Evolutionary conservation across 1,284 basidiomycete genomes (phyloP).

Genomic region (Sanghuangporus baumii): DNA sequence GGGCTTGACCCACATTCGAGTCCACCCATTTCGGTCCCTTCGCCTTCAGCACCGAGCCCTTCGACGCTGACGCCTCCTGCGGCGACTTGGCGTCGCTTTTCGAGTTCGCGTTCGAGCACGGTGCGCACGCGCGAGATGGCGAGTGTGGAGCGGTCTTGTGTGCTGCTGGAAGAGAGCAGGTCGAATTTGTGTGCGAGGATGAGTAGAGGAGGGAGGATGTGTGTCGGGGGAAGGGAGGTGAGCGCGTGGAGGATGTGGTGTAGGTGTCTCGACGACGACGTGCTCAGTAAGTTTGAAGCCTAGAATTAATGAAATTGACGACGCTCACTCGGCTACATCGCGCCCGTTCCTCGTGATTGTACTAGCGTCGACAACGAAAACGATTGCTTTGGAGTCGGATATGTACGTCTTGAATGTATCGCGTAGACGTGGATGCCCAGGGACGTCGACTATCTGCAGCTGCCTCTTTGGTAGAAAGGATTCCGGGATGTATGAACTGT

Average conservation of each 20-base stretch:
- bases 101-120: slow-evolving; percentile 74
- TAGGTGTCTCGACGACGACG: slow-evolving; percentile 46
- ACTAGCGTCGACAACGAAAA: slow-evolving; percentile 73
- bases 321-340: slow-evolving; percentile 67
- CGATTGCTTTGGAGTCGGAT: slow-evolving; percentile 52
- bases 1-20: slow-evolving; percentile 49
- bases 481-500: slow-evolving; percentile 43
- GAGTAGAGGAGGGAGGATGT: slow-evolving; percentile 48
- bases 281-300: neutral
- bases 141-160: slow-evolving; percentile 33
- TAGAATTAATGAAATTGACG: neutral
- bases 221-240: slow-evolving; percentile 67
- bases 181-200: slow-evolving; percentile 74
- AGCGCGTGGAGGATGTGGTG: slow-evolving; percentile 64
- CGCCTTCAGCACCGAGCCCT: slow-evolving; percentile 60
- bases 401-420: slow-evolving; percentile 65
- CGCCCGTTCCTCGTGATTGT: slow-evolving; percentile 68
- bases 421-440: slow-evolving; percentile 72
- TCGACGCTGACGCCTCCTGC: slow-evolving; percentile 63
- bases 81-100: slow-evolving; percentile 62
- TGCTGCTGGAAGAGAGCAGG: slow-evolving; percentile 39
- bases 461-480: slow-evolving; percentile 32
- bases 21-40: slow-evolving; percentile 53
- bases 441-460: slow-evolving; percentile 61
- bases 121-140: slow-evolving; percentile 65